Evolutionary conservation across 768 basidiomycete genomes (phyloP), one percentile per base, ranked within the genome.

Genomic region (Rhizopogon vinicolor): DNA sequence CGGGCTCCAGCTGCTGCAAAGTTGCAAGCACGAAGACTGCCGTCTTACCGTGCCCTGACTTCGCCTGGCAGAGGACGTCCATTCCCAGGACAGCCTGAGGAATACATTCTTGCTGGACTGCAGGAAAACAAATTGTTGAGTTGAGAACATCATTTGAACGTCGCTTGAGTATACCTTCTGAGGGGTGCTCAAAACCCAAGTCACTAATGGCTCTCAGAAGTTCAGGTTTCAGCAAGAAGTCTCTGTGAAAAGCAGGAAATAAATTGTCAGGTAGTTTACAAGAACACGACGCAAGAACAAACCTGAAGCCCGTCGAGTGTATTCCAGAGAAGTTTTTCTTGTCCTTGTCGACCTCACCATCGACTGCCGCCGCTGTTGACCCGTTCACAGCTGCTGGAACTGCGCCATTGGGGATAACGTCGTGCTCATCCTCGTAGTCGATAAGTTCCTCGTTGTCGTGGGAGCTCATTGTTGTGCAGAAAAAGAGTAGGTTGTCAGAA

Each of bases 221-320:
- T 70, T 98, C 97, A 40, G 97, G 93, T 76, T 98, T 99, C 73
- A 98, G 78, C 70, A 99, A 78, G 79, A 99, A 99, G 72, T 99
- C 97, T 72, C 94, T 97, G 65, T 19, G 64, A 64, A 58, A 51
- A 4, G 13, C 44, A 2, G 5, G 25, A 25, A 44, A 45, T 25
- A 41, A 53, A n/a, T 28, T 18, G 18, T 53, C 2, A 29, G 18
- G 33, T 10, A 22, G 3, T 31, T 12, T 29, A 12, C 8, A 5
- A 6, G 3, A 51, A 54, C 6, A n/a, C 5, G n/a, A 1, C 25
- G 2, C 4, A 0, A 18, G 8, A 41, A 68, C 84, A 54, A 54
- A 95, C 95, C 97, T 85, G 77, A 99, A 99, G 56, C 97, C 97
- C 59, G 97, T 99, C n/a, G 95, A 95, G 79, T 99, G 97, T 66